These are phyloP conservation scores for Nothomitra cinnamomea DNA, from an alignment of 2,329 filamentous ascomycete genomes.

Conservation along the genomic window DNA sequence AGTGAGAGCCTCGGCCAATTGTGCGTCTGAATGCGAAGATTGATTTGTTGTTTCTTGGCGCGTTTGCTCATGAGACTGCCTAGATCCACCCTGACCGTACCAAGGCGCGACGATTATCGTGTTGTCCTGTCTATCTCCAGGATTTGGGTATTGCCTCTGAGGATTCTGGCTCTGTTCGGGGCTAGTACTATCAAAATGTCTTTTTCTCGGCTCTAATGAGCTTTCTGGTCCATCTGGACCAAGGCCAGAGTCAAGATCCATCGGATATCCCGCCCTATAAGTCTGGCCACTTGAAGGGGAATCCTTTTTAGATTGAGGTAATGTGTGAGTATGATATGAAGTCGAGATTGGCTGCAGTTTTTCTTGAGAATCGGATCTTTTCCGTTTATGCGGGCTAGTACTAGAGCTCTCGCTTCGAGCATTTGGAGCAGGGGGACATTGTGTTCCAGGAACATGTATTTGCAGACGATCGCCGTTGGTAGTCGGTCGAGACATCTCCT, in stretches of 20 bases:
- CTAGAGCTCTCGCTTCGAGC: slow-evolving; percentile 30
- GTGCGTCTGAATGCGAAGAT: slow-evolving; percentile 23
- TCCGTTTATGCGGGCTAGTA: slow-evolving; percentile 34
- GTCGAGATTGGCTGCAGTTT: slow-evolving; percentile 18
- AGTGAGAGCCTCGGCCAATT: slow-evolving; percentile 33
- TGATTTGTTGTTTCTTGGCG: not conserved
- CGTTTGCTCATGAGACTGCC: not conserved
- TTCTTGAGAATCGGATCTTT: slow-evolving; percentile 49
- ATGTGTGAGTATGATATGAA: slow-evolving; percentile 20
- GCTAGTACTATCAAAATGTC: slow-evolving; percentile 1
- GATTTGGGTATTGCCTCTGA: not conserved
- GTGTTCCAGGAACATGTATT: slow-evolving; percentile 18
- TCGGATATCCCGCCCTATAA: slow-evolving; percentile 13
- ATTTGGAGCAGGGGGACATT: slow-evolving; percentile 20
- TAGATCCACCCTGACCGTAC: not conserved
- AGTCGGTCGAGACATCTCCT: slow-evolving; percentile 5
- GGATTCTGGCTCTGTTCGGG: not conserved
- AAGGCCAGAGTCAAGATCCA: slow-evolving; percentile 21
- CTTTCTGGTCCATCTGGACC: not conserved
- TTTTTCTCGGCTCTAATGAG: not conserved
- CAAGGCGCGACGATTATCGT: slow-evolving; percentile 1
- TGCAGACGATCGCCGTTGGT: slow-evolving; percentile 27
- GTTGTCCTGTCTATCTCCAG: not conserved
- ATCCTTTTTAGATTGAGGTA: slow-evolving; percentile 22
- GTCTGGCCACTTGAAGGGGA: slow-evolving; percentile 19